Conservation (phyloP, 257 asterid genomes). For the Anisodus tanguticus region DNA sequence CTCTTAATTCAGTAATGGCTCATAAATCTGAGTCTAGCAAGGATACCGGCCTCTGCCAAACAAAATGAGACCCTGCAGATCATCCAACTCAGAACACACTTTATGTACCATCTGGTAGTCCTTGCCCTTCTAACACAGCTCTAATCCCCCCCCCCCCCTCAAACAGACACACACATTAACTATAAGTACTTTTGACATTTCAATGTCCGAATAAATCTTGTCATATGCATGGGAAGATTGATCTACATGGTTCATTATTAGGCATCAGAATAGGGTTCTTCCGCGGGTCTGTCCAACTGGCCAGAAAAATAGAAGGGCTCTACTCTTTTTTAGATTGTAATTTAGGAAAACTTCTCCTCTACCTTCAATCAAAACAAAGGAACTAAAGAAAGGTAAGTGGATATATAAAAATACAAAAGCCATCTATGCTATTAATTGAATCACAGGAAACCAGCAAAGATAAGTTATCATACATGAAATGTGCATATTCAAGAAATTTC, state of each 20-base stretch:
- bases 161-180: neutral
- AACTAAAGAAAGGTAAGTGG: neutral
- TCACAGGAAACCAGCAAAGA: neutral
- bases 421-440: neutral
- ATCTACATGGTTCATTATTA: conserved; percentile 22
- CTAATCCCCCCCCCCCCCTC: neutral
- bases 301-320: neutral
- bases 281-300: conserved; percentile 18
- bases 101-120: neutral
- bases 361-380: neutral
- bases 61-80: neutral
- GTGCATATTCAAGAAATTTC: neutral
- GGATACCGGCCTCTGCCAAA: neutral
- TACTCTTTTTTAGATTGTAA: neutral
- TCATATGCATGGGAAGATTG: conserved; percentile 1
- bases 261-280: conserved; percentile 16
- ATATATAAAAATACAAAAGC: neutral
- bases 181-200: neutral
- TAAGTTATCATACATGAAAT: conserved; percentile 14
- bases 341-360: neutral
- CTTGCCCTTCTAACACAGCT: neutral
- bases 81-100: conserved; percentile 23
- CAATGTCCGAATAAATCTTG: conserved; percentile 1
- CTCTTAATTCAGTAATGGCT: conserved; percentile 11
- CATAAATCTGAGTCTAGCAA: neutral